Base-by-base conservation (phyloP, 2,329 filamentous ascomycete species). In the Clathrospora elynae region DNA sequence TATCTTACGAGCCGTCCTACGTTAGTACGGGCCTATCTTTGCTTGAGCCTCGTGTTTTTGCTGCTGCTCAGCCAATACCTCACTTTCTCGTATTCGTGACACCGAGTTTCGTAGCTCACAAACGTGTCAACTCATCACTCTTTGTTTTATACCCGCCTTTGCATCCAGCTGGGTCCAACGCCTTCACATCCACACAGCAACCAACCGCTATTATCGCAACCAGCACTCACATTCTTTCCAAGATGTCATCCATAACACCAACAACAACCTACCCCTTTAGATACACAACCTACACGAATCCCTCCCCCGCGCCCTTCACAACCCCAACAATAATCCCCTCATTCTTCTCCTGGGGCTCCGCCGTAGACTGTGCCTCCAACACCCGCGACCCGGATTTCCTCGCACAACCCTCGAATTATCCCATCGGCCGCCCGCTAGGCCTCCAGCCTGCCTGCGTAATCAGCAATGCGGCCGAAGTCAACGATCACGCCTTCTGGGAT, bases 401-500 rank as follows among this genome's bases (percentile, higher is more conserved):
- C 16, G 35, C 45, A 16, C 19, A 31, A 4, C 40, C 48, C 3
- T 47, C 53, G 1, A 40, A 33, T 14, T 33, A 22, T 6, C 49
- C 51, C 5, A 11, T 47, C 19, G 36, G 35, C n/a, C 31, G 35
- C 11, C 49, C 49, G 2, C 3, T 9, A 0, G 46, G 42, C 33
- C 16, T 32, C 20, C 9, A 35, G 22, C 43, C 39, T 17, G 49
- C 44, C 16, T 58, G 55, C 24, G 49, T 42, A 3, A 60, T 58
- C 36, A 57, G 53, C 39, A 60, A 58, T 14, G 55, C 46, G 9
- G 48, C 35, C 4, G 47, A 43, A 7, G 23, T 57, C 46, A 60
- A 57, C 24, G 36, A 49, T n/a, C 51, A 60, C 13, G 49, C 55
- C 8, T 60, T 60, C 43, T 60, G 55, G 55, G 55, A 60, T 29